Base-by-base conservation (phyloP, 2,329 filamentous ascomycete genomes). In the Blastomyces parvus region DNA sequence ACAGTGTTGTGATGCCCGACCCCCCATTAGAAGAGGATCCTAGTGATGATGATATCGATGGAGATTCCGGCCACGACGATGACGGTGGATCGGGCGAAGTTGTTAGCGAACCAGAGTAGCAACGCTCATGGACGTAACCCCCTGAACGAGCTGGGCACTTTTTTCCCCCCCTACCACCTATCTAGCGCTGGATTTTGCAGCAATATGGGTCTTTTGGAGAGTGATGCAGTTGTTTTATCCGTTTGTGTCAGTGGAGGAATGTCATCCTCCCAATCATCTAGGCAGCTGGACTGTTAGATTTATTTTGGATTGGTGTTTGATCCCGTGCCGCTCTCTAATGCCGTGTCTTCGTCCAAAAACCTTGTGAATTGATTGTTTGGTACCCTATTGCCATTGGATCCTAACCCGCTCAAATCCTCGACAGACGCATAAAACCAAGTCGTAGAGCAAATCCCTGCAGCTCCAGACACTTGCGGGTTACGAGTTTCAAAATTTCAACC, bases 1-100 rank as follows among this genome's bases (percentile, higher is more conserved):
- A 91, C 70, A 83, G 81, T 64, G 81, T 89, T 53, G 86, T 90
- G 64, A 89, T 89, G 87, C 88, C 88, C 2, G 88, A 91, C 71
- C 81, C 80, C 7, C 80, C 80, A 17, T 77, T 78, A 13, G 71
- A 73, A 5, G 77, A 78, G 38, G 59, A 52, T 61, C 71, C 71
- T 9, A 73, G 73, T 13, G 76, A 75, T 5, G 75, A 75, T 0
- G 76, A 69, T 25, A 50, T 52, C 17, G 59, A 50, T 46, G 66
- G 59, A 46, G 67, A 65, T 38, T 61, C 66, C 19, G 64, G 60
- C 44, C 64, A 66, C 60, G 66, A 66, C 60, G 66, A 64, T 40
- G 60, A 62, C 14, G 36, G 25, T 44, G 62, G 64, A 22, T n/a
- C 57, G 13, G 27, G 40, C 9, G 57, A n/a, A 46, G 36, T 13